phyloP scores from a whole-genome alignment of 495 filamentous ascomycete species.

The Lindgomyces ingoldianus region DNA sequence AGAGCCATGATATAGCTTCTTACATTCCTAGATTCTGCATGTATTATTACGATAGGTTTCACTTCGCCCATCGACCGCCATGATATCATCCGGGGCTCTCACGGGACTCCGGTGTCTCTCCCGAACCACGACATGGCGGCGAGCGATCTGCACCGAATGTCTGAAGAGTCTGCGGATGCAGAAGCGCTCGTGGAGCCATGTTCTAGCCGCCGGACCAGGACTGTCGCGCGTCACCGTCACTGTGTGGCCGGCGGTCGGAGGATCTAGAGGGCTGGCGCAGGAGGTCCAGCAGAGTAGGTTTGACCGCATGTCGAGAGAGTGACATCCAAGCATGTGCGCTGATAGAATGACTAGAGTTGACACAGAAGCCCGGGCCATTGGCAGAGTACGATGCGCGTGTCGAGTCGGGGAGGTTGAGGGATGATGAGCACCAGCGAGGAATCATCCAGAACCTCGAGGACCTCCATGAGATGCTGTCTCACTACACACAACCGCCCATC shows the following conservation, averaged over 20 bases:
- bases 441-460: slow-evolving; percentile 88
- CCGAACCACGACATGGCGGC: slow-evolving; percentile 5
- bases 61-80: slow-evolving; percentile 4
- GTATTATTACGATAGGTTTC: not conserved
- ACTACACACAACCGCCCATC: slow-evolving; percentile 71
- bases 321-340: not conserved
- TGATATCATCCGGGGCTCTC: slow-evolving; percentile 27
- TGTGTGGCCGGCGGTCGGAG: not conserved
- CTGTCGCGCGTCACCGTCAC: not conserved
- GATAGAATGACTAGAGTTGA: slow-evolving; percentile 2
- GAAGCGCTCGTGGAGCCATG: not conserved
- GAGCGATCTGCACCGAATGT: slow-evolving; percentile 32
- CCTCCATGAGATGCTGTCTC: slow-evolving; percentile 77
- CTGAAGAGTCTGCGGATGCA: slow-evolving; percentile 9
- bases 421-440: slow-evolving; percentile 92
- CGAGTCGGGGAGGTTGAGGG: slow-evolving; percentile 64
- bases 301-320: not conserved
- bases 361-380: slow-evolving; percentile 61
- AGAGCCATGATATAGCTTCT: slow-evolving; percentile 10
- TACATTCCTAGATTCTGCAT: not conserved
- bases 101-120: slow-evolving; percentile 10
- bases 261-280: slow-evolving; percentile 26
- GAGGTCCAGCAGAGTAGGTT: not conserved
- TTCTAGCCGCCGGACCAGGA: not conserved
- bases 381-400: slow-evolving; percentile 86